phyloP scores from a whole-genome alignment of 768 basidiomycete genomes.

The Amanita rubescens region DNA sequence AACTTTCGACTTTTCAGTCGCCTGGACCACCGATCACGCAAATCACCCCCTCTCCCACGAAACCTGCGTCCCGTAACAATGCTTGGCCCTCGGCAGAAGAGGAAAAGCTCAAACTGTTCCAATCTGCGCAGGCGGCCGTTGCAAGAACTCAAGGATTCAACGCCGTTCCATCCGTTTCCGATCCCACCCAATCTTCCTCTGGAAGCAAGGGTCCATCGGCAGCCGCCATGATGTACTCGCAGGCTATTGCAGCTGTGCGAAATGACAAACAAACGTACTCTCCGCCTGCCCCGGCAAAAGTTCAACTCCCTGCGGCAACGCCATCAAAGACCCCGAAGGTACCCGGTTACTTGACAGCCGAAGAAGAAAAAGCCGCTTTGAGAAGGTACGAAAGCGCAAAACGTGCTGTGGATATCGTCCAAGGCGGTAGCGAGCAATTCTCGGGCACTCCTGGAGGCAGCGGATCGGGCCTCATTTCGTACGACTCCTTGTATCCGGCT shows the following conservation, averaged over 20 bases:
- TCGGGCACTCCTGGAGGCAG: conserved; percentile 14
- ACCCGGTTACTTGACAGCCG: conserved; percentile 54
- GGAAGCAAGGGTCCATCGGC: conserved; percentile 18
- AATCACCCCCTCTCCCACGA: conserved; percentile 10
- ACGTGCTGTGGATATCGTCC: conserved; percentile 57
- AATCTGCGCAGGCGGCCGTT: conserved; percentile 52
- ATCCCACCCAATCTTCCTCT: conserved; percentile 13
- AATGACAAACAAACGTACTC: conserved; percentile 17
- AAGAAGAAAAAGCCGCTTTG: conserved; percentile 69
- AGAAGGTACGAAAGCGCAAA: conserved; percentile 65
- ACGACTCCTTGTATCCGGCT: conserved; percentile 53
- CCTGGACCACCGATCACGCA: conserved; percentile 11
- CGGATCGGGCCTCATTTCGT: conserved; percentile 42
- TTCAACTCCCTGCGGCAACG: not conserved
- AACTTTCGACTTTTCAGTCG: no score
- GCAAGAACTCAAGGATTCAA: conserved; percentile 42
- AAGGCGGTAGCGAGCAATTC: conserved; percentile 24
- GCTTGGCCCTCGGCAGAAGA: conserved; percentile 67
- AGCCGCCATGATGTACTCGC: conserved; percentile 20
- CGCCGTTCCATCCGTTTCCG: conserved; percentile 14
- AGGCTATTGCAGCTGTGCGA: conserved; percentile 24
- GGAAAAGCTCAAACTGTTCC: conserved; percentile 67
- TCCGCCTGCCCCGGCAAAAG: not conserved
- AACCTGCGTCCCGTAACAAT: conserved; percentile 12
- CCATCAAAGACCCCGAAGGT: conserved; percentile 8